These are phyloP conservation scores for Plasmopara muralis DNA, from an alignment of 352 stramenopile species.

Conservation along the genomic window DNA sequence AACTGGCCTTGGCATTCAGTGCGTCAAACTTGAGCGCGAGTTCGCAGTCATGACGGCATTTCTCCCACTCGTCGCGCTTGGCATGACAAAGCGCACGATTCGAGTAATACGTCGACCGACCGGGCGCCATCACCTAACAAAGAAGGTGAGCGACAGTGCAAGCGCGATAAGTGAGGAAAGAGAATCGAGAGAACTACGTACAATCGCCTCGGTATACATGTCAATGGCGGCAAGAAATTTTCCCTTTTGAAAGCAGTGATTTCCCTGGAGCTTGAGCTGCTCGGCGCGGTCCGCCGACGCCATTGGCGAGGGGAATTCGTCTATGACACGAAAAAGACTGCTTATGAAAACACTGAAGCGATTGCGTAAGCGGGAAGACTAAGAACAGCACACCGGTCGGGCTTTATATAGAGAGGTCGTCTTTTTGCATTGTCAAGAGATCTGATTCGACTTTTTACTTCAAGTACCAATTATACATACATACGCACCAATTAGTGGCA, in stretches of 20 bases:
- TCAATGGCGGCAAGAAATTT: slow-evolving; percentile 76
- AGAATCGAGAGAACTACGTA: too few relatives aligned
- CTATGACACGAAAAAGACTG: too few relatives aligned
- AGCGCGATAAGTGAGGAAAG: neutral
- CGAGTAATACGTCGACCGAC: slow-evolving; percentile 66
- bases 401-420: too few relatives aligned
- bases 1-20: slow-evolving; percentile 71
- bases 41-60: slow-evolving; percentile 58
- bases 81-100: slow-evolving; percentile 73
- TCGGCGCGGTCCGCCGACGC: slow-evolving; percentile 38
- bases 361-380: neutral
- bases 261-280: slow-evolving; percentile 73
- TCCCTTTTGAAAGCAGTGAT: slow-evolving; percentile 73
- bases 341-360: neutral
- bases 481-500: too few relatives aligned
- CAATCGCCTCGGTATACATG: slow-evolving; percentile 84
- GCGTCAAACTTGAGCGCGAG: slow-evolving; percentile 45
- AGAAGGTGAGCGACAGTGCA: neutral
- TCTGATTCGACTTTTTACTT: too few relatives aligned
- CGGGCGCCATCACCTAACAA: slow-evolving; percentile 33
- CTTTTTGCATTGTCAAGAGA: too few relatives aligned
- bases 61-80: slow-evolving; percentile 56
- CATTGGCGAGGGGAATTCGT: too few relatives aligned
- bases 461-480: too few relatives aligned
- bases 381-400: too few relatives aligned